These are phyloP conservation scores for Guyanaporus albipodus DNA, from an alignment of 768 basidiomycete genomes.

Conservation along the genomic window DNA sequence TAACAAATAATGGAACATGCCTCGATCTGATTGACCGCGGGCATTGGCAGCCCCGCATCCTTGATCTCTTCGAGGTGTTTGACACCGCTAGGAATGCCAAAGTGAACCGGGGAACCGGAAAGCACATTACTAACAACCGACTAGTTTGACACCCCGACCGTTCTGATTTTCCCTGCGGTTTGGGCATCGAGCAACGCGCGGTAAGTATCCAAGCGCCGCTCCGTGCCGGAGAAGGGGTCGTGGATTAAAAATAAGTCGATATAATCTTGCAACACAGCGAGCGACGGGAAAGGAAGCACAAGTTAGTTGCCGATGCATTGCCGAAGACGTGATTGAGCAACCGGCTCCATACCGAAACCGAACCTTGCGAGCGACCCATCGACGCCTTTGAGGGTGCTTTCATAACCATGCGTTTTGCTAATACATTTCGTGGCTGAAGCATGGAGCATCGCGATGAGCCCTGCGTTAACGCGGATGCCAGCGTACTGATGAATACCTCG, in stretches of 20 bases:
- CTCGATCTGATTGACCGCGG: conserved; percentile 81
- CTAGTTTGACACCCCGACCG: conserved; percentile 86
- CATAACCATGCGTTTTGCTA: conserved; percentile 58
- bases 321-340: conserved; percentile 4
- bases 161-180: conserved; percentile 59
- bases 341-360: conserved; percentile 46
- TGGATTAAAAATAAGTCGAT: conserved; percentile 80
- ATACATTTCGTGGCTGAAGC: conserved; percentile 60
- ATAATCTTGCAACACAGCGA: conserved; percentile 39
- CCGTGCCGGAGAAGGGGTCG: conserved; percentile 60
- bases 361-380: conserved; percentile 58
- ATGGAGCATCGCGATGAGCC: conserved; percentile 2
- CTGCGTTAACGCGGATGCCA: neutral
- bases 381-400: conserved; percentile 53
- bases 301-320: conserved; percentile 10
- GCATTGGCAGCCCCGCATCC: conserved; percentile 55
- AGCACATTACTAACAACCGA: conserved; percentile 31
- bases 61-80: conserved; percentile 75
- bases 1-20: conserved; percentile 31
- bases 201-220: conserved; percentile 67
- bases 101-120: neutral
- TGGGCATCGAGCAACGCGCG: conserved; percentile 63
- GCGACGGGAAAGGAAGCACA: neutral
- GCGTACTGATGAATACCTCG: conserved; percentile 70
- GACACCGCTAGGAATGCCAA: conserved; percentile 47